These are phyloP conservation scores for Chalara sp. DNA, from an alignment of 2,329 filamentous ascomycete genomes.

Conservation along the genomic window DNA sequence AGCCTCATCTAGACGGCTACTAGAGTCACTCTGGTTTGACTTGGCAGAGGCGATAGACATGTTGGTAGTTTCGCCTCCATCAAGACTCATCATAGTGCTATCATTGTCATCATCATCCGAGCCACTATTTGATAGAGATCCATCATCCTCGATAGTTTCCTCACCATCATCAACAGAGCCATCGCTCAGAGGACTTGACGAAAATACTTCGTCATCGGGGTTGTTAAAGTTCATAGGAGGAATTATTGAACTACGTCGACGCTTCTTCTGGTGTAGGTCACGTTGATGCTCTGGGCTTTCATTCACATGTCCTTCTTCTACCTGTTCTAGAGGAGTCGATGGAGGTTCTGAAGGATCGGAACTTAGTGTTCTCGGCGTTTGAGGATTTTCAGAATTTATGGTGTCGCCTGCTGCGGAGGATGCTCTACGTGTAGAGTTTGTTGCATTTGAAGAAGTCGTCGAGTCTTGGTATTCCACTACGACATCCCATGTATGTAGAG, in stretches of 20 bases:
- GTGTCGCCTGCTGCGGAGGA: conserved; percentile 42
- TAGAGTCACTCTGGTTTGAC: conserved; percentile 55
- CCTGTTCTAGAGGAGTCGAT: conserved; percentile 55
- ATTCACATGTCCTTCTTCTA: conserved; percentile 50
- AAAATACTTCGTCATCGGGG: conserved; percentile 58
- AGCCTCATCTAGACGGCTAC: conserved; percentile 68
- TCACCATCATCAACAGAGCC: conserved; percentile 40
- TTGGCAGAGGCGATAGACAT: conserved; percentile 58
- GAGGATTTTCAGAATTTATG: conserved; percentile 16
- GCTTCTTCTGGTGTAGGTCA: conserved; percentile 54
- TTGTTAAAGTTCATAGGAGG: conserved; percentile 58
- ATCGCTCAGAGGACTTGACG: conserved; percentile 72
- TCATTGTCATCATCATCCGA: conserved; percentile 66
- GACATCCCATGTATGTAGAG: conserved; percentile 93
- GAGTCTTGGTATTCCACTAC: conserved; percentile 81
- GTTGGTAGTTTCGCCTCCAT: conserved; percentile 59
- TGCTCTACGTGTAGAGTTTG: conserved; percentile 67
- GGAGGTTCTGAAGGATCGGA: conserved; percentile 49
- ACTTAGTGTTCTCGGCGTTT: conserved; percentile 25
- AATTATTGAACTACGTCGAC: conserved; percentile 60
- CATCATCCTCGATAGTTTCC: conserved; percentile 35
- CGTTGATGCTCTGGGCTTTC: conserved; percentile 60
- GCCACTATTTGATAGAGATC: conserved; percentile 40
- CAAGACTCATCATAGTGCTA: conserved; percentile 75
- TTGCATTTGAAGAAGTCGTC: conserved; percentile 67